Conservation (phyloP, 1,284 basidiomycete species). For the Sporisorium scitamineum region DNA sequence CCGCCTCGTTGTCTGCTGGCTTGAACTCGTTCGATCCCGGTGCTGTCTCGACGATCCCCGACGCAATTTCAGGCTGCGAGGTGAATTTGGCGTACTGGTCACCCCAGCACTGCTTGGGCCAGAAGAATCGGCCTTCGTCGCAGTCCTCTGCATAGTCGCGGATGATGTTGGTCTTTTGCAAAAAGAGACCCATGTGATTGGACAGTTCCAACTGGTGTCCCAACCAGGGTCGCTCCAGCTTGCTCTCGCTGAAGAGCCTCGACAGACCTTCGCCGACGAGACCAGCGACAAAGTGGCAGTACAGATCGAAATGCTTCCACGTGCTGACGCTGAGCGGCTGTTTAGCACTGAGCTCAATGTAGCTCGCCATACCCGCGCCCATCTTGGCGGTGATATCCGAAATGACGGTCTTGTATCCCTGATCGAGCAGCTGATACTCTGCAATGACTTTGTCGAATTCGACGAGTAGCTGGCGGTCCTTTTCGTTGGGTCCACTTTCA, state of each 20-base stretch:
- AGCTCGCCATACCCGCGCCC: slow-evolving; percentile 96
- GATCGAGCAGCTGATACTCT: slow-evolving; percentile 76
- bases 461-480: slow-evolving; percentile 86
- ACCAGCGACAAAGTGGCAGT: slow-evolving; percentile 98
- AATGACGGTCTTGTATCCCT: slow-evolving; percentile 82
- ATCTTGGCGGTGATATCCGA: slow-evolving; percentile 78
- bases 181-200: slow-evolving; percentile 94
- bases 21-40: slow-evolving; percentile 45
- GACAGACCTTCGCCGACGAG: slow-evolving; percentile 97
- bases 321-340: slow-evolving; percentile 52
- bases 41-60: slow-evolving; percentile 58
- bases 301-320: slow-evolving; percentile 87
- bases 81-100: slow-evolving; percentile 44
- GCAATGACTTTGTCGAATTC: slow-evolving; percentile 87
- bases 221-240: slow-evolving; percentile 83
- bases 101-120: slow-evolving; percentile 94
- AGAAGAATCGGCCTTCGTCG: slow-evolving; percentile 87
- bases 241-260: slow-evolving; percentile 86
- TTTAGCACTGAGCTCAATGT: slow-evolving; percentile 69
- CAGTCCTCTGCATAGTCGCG: slow-evolving; percentile 95
- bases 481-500: slow-evolving; percentile 86
- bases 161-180: slow-evolving; percentile 99
- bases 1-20: slow-evolving; percentile 51
- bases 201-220: slow-evolving; percentile 85
- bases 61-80: slow-evolving; percentile 59